phyloP scores from a whole-genome alignment of 495 filamentous ascomycete species.

The Glarea lozoyensis region DNA sequence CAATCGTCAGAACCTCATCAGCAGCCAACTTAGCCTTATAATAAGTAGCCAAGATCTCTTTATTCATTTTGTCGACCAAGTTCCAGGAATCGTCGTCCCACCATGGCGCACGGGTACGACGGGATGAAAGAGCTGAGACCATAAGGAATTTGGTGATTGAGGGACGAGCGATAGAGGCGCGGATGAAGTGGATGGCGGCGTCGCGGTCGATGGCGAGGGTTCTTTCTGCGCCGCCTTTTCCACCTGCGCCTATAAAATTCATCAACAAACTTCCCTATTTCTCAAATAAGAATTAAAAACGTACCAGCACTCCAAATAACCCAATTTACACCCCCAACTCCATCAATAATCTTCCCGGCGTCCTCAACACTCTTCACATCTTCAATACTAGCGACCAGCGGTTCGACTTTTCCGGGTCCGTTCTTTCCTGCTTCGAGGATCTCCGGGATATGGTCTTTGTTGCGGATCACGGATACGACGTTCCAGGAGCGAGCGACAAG shows the following conservation, averaged over 20 bases:
- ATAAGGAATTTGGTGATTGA: conserved; percentile 65
- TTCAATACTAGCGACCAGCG: conserved; percentile 43
- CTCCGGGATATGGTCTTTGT: conserved; percentile 51
- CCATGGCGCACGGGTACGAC: conserved; percentile 47
- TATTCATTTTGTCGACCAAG: conserved; percentile 38
- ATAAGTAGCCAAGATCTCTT: conserved; percentile 49
- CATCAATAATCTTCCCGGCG: conserved; percentile 35
- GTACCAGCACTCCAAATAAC: conserved; percentile 74
- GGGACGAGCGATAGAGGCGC: conserved; percentile 47
- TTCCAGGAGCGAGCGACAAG: conserved; percentile 64
- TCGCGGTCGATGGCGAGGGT: conserved; percentile 41
- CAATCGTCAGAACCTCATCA: conserved; percentile 56
- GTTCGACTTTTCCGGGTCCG: conserved; percentile 36
- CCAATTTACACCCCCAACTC: conserved; percentile 54
- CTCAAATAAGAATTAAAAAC: conserved; percentile 3
- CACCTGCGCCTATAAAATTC: conserved; percentile 49
- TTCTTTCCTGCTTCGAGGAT: conserved; percentile 50
- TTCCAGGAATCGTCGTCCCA: conserved; percentile 54
- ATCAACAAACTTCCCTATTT: background rate
- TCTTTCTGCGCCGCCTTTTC: conserved; percentile 58
- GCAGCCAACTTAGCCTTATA: conserved; percentile 67
- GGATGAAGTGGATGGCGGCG: conserved; percentile 39
- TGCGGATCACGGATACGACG: conserved; percentile 71
- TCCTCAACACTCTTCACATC: conserved; percentile 56
- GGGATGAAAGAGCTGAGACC: conserved; percentile 57